Evolutionary conservation across 306 rosid species (phyloP), one percentile per base, ranked within the genome.

Genomic region (Trichosanthes cucumerina): DNA sequence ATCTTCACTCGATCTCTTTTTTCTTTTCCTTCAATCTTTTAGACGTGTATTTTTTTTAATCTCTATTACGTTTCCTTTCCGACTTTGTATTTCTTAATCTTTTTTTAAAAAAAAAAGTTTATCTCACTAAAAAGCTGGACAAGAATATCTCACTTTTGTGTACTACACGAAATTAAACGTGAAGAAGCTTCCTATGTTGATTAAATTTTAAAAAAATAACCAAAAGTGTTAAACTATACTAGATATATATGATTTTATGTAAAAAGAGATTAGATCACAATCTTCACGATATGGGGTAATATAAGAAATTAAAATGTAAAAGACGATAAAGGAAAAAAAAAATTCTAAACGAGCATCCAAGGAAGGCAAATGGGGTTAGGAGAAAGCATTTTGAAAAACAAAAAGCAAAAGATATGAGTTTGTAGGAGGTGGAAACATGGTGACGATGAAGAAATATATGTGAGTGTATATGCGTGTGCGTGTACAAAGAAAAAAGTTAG

Each of bases 341-440:
- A 79, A 59, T 79, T 86, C 73, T 64, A 81, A 47, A 21, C 4
- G 85, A 82, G 96, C 82, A 88, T 88, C 93, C 88, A 84, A 43
- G 92, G 0, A 4, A 79, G 49, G 49, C 5, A 85, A 84, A 74
- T 83, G 2, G 76, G 87, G 76, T 47, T 78, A 68, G 81, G 87
- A 85, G 38, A 84, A 82, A 78, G 54, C 6, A 46, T 81, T 79
- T 33, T 85, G 81, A 43, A 83, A 85, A 86, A 78, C 79, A 81
- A 85, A 83, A 85, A 85, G 83, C 23, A 46, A 54, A 52, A 38
- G 57, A 82, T 57, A 82, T 86, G 73, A 84, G 86, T 79, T 63
- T 12, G 3, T 63, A 15, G 82, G 84, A 84, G 79, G 84, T 82
- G 74, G 85, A 81, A 79, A 83, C 78, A 33, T 33, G 70, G 44